These are phyloP conservation scores for Schizothecium vesticola DNA, from an alignment of 495 filamentous ascomycete species.

Conservation along the genomic window DNA sequence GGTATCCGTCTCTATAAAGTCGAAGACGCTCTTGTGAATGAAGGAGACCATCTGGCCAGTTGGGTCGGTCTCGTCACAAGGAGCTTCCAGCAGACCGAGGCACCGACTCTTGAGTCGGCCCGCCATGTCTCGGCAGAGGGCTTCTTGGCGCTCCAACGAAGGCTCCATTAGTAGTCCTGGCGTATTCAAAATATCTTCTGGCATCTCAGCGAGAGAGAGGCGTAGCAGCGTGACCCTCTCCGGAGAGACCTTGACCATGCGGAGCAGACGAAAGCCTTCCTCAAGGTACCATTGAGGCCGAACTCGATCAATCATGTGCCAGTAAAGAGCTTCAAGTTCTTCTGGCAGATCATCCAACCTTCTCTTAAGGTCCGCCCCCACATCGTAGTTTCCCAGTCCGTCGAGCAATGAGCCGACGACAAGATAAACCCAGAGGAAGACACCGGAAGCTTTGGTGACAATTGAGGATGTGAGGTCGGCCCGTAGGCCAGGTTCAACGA, in stretches of 20 bases:
- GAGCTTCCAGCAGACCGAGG: not conserved
- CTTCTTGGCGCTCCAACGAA: not conserved
- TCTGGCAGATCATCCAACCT: not conserved
- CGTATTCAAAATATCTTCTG: not conserved
- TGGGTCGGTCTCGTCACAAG: not conserved
- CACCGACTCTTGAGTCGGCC: not conserved
- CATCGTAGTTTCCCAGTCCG: not conserved
- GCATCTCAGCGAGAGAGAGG: not conserved
- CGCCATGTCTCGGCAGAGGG: not conserved
- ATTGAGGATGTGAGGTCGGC: not conserved
- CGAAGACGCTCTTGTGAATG: not conserved
- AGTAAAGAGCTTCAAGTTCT: slow-evolving; percentile 1
- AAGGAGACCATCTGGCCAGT: not conserved
- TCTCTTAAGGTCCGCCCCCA: not conserved
- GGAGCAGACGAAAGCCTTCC: not conserved
- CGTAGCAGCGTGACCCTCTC: not conserved
- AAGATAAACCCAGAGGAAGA: slow-evolving; percentile 1
- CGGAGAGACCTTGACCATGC: not conserved
- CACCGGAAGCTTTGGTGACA: not conserved
- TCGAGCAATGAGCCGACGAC: not conserved
- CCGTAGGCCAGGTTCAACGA: not conserved
- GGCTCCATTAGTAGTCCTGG: not conserved
- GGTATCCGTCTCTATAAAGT: not conserved
- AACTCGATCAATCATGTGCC: not conserved
- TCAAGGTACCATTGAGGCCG: not conserved